Percentiles rank a stretch among this genome's conserved stretches.
Conservation (phyloP, 306 rosid species). For the Lathyrus aphaca region DNA sequence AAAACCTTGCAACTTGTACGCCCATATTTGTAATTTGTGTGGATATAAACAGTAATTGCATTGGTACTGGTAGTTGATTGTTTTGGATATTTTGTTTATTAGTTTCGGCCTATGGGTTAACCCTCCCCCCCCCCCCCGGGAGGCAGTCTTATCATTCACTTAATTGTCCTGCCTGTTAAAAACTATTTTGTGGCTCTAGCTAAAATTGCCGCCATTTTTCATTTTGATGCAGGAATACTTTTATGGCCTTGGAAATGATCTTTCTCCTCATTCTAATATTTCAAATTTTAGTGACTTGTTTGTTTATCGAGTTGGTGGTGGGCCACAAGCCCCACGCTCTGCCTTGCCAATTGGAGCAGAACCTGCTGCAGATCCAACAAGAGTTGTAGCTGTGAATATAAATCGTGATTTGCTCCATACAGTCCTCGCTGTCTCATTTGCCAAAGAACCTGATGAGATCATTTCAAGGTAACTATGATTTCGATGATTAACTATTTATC, state of each 20-base stretch:
- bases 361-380: slow-evolving; percentile 92
- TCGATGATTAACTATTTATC: slow-evolving; percentile 13
- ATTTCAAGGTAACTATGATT: slow-evolving; percentile 70
- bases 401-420: slow-evolving; percentile 78
- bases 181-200: slow-evolving; percentile 28
- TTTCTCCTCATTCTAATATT: slow-evolving; percentile 86
- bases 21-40: neutral
- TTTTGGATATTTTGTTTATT: slow-evolving; percentile 12
- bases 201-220: slow-evolving; percentile 29
- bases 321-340: slow-evolving; percentile 97
- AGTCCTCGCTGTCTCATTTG: slow-evolving; percentile 90
- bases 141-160: neutral
- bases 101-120: neutral
- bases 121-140: neutral
- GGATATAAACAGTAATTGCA: slow-evolving; percentile 17
- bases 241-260: slow-evolving; percentile 88
- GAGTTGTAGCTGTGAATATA: slow-evolving; percentile 78
- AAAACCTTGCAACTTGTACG: neutral
- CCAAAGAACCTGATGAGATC: slow-evolving; percentile 89
- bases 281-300: slow-evolving; percentile 78
- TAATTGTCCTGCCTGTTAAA: slow-evolving; percentile 24
- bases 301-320: slow-evolving; percentile 89
- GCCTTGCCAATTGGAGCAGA: slow-evolving; percentile 99
- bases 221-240: slow-evolving; percentile 79
- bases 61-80: neutral